Evolutionary conservation across 495 filamentous ascomycete genomes (phyloP).

Genomic region (Penicillium dipodomyicola): DNA sequence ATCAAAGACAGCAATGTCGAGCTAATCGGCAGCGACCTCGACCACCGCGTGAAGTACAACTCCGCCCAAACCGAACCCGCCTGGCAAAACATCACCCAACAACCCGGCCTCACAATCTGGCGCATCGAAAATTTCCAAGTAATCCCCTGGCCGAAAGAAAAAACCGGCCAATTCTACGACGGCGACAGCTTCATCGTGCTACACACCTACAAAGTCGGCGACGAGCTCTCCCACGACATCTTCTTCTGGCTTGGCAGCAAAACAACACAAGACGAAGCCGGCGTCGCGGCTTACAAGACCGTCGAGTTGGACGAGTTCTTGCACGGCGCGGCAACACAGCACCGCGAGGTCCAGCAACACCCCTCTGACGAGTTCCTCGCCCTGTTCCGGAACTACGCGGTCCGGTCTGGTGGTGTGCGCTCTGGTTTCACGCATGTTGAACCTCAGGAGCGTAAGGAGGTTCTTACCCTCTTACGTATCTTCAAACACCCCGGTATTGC

Average conservation of each 20-base stretch:
- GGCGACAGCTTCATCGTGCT: constrained; percentile 64
- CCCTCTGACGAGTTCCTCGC: constrained; percentile 56
- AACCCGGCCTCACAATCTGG: constrained; percentile 55
- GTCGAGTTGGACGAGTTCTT: constrained; percentile 65
- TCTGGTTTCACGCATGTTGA: constrained; percentile 61
- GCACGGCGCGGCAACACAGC: constrained; percentile 55
- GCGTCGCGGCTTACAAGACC: constrained; percentile 64
- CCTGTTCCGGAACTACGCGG: constrained; percentile 54
- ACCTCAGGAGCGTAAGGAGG: constrained; percentile 37
- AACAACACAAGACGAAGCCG: constrained; percentile 61
- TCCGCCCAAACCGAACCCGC: constrained; percentile 59
- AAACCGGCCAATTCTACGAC: constrained; percentile 56
- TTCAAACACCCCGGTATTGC: constrained; percentile 52
- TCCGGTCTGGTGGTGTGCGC: constrained; percentile 56
- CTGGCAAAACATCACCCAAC: constrained; percentile 55
- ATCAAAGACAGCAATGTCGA: constrained; percentile 63
- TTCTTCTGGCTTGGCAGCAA: constrained; percentile 62
- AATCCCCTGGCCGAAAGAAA: constrained; percentile 53
- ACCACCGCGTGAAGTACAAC: constrained; percentile 62
- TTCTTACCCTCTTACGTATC: constrained; percentile 52
- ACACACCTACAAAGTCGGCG: constrained; percentile 51
- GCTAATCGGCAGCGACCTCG: constrained; percentile 56
- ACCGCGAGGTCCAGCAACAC: constrained; percentile 55
- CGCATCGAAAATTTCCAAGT: constrained; percentile 62
- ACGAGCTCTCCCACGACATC: constrained; percentile 54